Percentiles rank a stretch among this genome's conserved stretches.
These are phyloP conservation scores for Colletotrichum sp. DNA, from an alignment of 2,329 filamentous ascomycete species.

Conservation along the genomic window DNA sequence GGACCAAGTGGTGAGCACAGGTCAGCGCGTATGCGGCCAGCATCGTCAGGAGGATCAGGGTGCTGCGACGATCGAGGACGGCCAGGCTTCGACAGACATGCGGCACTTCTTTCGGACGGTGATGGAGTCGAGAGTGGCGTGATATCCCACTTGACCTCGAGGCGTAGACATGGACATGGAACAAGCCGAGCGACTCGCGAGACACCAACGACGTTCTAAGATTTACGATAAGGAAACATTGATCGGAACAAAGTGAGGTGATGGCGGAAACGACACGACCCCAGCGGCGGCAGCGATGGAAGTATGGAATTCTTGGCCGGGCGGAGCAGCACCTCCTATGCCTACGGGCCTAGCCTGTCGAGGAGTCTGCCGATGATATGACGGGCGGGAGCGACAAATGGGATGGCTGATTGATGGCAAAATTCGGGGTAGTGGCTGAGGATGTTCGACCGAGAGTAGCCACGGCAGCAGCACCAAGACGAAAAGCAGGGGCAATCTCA, in stretches of 20 bases:
- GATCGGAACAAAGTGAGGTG: background rate
- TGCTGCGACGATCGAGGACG: slow-evolving; percentile 47
- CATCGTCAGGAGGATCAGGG: slow-evolving; percentile 42
- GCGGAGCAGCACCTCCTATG: background rate
- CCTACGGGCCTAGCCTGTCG: background rate
- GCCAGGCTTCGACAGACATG: slow-evolving; percentile 51
- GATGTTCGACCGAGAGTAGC: background rate
- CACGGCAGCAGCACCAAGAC: background rate
- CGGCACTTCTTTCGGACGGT: slow-evolving; percentile 65
- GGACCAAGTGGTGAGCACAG: slow-evolving; percentile 70
- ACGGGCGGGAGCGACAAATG: background rate
- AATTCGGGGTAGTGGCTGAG: background rate
- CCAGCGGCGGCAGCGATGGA: background rate
- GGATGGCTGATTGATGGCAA: background rate
- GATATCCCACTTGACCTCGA: background rate
- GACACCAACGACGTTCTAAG: background rate
- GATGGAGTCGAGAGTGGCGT: slow-evolving; percentile 58
- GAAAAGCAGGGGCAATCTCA: background rate
- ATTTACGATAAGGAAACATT: background rate
- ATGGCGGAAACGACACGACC: background rate
- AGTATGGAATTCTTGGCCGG: background rate
- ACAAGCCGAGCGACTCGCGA: background rate
- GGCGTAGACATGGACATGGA: background rate
- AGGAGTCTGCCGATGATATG: background rate
- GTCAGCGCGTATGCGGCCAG: slow-evolving; percentile 67